Evolutionary conservation across 225 moss, liverwort and hornwort species (phyloP).

Genomic region (Sphagnum tenellum): DNA sequence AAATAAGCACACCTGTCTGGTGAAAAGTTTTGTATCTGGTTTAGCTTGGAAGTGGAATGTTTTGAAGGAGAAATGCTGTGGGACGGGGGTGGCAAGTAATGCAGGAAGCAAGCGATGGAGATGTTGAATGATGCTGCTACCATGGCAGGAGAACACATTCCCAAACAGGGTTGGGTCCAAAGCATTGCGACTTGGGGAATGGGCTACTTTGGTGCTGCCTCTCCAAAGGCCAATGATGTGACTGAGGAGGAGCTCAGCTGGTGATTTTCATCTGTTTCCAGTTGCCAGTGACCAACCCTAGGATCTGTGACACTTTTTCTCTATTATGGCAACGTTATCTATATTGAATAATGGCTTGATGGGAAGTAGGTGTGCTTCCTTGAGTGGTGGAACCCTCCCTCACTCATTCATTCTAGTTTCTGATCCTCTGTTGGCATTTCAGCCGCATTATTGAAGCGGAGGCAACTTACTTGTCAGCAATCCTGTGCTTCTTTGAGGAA

Average conservation of each 20-base stretch:
- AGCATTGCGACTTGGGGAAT: conserved; percentile 89
- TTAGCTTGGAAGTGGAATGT: too few species aligned
- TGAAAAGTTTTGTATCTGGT: too few species aligned
- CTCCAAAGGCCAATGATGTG: conserved; percentile 49
- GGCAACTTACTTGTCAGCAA: conserved; percentile 72
- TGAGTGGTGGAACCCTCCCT: too few species aligned
- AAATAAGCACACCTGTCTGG: too few species aligned
- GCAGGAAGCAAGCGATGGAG: conserved; percentile 79
- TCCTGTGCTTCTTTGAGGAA: conserved; percentile 93
- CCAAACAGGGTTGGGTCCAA: conserved; percentile 81
- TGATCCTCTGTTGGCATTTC: conserved; percentile 10
- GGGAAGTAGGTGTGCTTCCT: too few species aligned
- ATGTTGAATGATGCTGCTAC: conserved; percentile 62
- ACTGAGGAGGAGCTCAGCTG: conserved; percentile 86
- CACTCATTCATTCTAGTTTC: too few species aligned
- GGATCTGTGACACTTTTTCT: too few species aligned
- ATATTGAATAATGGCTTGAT: too few species aligned
- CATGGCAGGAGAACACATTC: conserved; percentile 79
- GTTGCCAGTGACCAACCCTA: too few species aligned
- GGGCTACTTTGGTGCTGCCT: conserved; percentile 75
- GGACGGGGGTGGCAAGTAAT: neutral
- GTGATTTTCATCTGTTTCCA: conserved; percentile 12
- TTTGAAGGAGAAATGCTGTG: too few species aligned
- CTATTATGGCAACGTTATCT: too few species aligned
- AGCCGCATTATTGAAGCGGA: conserved; percentile 98